phyloP scores from a whole-genome alignment of 495 filamentous ascomycete species.

The Hypoxylon rickii region DNA sequence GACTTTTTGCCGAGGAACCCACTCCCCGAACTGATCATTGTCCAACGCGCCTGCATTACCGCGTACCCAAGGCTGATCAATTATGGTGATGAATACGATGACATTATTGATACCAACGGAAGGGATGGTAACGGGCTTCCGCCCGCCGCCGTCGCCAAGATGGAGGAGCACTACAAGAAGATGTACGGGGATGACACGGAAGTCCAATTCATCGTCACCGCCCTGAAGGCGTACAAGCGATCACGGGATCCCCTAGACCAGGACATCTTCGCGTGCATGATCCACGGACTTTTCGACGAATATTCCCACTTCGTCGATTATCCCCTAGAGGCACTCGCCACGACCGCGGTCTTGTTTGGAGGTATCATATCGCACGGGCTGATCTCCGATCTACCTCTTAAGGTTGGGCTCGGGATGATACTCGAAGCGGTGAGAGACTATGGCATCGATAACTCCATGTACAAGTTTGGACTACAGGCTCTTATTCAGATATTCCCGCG shows the following conservation, averaged over 20 bases:
- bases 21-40: slow-evolving; percentile 54
- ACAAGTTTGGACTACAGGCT: slow-evolving; percentile 97
- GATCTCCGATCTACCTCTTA: slow-evolving; percentile 84
- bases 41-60: slow-evolving; percentile 87
- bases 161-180: slow-evolving; percentile 95
- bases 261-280: slow-evolving; percentile 97
- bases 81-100: slow-evolving; percentile 88
- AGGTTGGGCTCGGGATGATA: slow-evolving; percentile 93
- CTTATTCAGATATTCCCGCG: slow-evolving; percentile 82
- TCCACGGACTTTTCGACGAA: slow-evolving; percentile 96
- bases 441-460: slow-evolving; percentile 82
- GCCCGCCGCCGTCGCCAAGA: slow-evolving; percentile 77
- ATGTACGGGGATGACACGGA: slow-evolving; percentile 92
- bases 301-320: slow-evolving; percentile 95
- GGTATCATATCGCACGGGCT: slow-evolving; percentile 93
- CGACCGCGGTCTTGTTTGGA: slow-evolving; percentile 94
- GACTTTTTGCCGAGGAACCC: slow-evolving; percentile 58
- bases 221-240: slow-evolving; percentile 80
- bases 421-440: slow-evolving; percentile 89
- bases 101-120: slow-evolving; percentile 85
- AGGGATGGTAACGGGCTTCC: slow-evolving; percentile 77
- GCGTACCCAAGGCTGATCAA: slow-evolving; percentile 96
- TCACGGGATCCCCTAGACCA: slow-evolving; percentile 83
- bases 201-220: slow-evolving; percentile 76
- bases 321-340: slow-evolving; percentile 89